Evolutionary conservation across 805 yeast genomes (phyloP), one percentile per base, ranked within the genome.

Genomic region (Torulaspora maleeae): DNA sequence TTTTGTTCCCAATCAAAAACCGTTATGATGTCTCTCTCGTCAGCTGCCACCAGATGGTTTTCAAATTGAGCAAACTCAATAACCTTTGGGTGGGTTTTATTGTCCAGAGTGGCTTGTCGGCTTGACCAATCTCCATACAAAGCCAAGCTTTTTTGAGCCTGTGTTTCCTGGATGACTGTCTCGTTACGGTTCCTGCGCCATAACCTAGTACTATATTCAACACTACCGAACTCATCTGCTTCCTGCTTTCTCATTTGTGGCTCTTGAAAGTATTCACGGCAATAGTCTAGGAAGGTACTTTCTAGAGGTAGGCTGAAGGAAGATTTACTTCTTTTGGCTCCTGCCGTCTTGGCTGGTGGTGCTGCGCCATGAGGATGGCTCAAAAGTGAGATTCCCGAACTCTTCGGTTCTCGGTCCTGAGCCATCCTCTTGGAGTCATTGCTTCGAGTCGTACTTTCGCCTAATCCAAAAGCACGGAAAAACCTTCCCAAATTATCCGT

Each of bases 111-210:
- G 1, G 77, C 74, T 16, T 77, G 53, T 33, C 76, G 75, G 28
- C 79, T 77, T 42, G 80, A 79, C 99, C 99, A 93, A 46, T 86
- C 81, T 1, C 97, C 96, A 27, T 79, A 73, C 5, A 90, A 67
- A 0, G 98, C 86, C 55, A 87, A 59, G 37, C 80, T 84, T 64
- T 91, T 91, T 59, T 91, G 95, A 1, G 84, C 82, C 60, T 93
- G 99, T 0, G 99, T 90, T 50, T 84, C 86, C 32, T 83, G 84
- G 47, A 93, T 86, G 27, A 89, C 86, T 2, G 76, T 64, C 61
- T 93, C 98, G 60, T 93, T 93, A 54, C 98, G 74, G 58, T 84
- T 85, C 51, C 95, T 75, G 55, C 96, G 75, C 98, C 98, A 93
- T 19, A 86, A 67, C 47, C 95, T 73, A 52, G 79, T 82, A 28